phyloP scores from a whole-genome alignment of 331 rosid genomes.

The Cucumis variabilis region DNA sequence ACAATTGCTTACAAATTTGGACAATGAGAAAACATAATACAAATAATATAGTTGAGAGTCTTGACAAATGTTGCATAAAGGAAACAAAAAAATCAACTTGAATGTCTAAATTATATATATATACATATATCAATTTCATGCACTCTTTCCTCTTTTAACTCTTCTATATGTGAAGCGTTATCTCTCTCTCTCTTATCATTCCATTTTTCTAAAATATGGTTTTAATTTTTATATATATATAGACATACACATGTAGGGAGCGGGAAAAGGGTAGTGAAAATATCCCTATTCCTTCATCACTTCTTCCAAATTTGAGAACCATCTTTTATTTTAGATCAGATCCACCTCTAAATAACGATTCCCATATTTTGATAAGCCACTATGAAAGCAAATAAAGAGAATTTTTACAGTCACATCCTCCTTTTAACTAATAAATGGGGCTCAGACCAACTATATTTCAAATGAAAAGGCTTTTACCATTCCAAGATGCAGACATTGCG shows the following conservation, averaged over 20 bases:
- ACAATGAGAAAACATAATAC: not conserved
- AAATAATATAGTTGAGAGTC: not conserved
- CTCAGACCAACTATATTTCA: not conserved
- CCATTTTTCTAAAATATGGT: not conserved
- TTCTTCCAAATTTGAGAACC: not conserved
- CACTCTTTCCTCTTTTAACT: not conserved
- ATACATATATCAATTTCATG: not conserved
- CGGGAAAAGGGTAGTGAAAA: not conserved
- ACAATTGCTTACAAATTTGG: not conserved
- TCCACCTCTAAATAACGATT: not conserved
- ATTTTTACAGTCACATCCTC: not conserved
- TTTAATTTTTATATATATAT: too few species aligned
- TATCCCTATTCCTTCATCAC: not conserved
- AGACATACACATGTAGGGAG: too few species aligned
- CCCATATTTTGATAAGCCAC: not conserved
- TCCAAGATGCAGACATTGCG: constrained; percentile 89
- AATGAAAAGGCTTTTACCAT: constrained; percentile 56
- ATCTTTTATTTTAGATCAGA: not conserved
- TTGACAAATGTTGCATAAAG: not conserved
- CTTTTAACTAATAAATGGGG: not conserved
- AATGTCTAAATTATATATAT: not conserved
- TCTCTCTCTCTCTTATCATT: not conserved
- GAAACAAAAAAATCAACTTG: not conserved
- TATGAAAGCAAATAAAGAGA: not conserved
- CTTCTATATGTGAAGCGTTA: not conserved